These are phyloP conservation scores for Pseudevernia furfuracea DNA, from an alignment of 495 filamentous ascomycete genomes.

Conservation along the genomic window DNA sequence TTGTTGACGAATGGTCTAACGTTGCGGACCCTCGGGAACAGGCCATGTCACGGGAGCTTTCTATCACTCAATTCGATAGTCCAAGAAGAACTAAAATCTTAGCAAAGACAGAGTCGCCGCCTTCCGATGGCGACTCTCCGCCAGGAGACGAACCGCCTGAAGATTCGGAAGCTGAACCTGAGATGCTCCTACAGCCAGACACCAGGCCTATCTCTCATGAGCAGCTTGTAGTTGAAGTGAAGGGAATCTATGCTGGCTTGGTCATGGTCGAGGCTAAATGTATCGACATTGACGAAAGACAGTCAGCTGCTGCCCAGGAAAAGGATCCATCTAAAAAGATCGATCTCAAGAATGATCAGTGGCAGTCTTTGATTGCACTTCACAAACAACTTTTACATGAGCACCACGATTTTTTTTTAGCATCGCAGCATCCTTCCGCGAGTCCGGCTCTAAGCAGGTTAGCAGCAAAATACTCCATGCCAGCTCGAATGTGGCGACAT, in stretches of 20 bases:
- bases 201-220: constrained; percentile 67
- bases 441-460: constrained; percentile 33
- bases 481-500: constrained; percentile 46
- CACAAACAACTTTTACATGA: constrained; percentile 35
- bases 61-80: not conserved
- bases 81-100: not conserved
- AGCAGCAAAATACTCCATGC: constrained; percentile 41
- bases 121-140: not conserved
- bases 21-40: not conserved
- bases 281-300: constrained; percentile 38
- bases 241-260: constrained; percentile 42
- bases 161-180: constrained; percentile 6
- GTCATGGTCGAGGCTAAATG: constrained; percentile 46
- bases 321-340: constrained; percentile 24
- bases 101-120: not conserved
- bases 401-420: constrained; percentile 44
- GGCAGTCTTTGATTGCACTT: constrained; percentile 39
- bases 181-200: constrained; percentile 48
- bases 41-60: not conserved
- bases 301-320: constrained; percentile 29
- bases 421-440: constrained; percentile 44
- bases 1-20: not conserved
- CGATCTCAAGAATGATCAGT: constrained; percentile 36
- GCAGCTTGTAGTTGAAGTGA: constrained; percentile 49
- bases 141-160: not conserved